Base-by-base conservation (phyloP, 2,329 filamentous ascomycete genomes). In the Aphanocladium album region DNA sequence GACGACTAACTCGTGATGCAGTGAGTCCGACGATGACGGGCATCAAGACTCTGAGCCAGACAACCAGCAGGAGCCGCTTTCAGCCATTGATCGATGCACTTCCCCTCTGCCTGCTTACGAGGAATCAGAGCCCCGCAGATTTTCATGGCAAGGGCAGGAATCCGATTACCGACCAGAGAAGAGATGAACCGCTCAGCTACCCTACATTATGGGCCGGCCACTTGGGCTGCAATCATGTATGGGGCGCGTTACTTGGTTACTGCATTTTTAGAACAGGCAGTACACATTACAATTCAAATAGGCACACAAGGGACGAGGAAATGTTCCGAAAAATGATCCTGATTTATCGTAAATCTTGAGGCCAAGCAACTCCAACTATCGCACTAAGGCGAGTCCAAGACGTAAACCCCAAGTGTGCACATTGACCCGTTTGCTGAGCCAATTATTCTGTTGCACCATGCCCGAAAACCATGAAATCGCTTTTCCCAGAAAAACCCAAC, bases 391-490 rank as follows among this genome's bases (percentile, higher is more conserved):
- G 47, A 52, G 56, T 59, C 37, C 37, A 52, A 52, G 56, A 33
- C 56, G 46, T 45, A 19, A 52, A 37, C 50, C 56, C 56, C 46
- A 52, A 59, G 56, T 59, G 56, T 52, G 56, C 47, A 33, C 37
- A 52, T 45, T 41, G 56, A 19, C 25, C 23, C 35, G 49, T 16
- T 21, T 43, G 25, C 35, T 21, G 23, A 23, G 43, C 56, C 60
- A 52, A 49, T 19, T 55, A 41, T 16, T 57, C 58, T 54, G 54
- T 50, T 21, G 47, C 47, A 63, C 43, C 69, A 68, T 65, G 66
- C 67, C 65, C 67, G 65, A 69, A 68, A 69, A 68, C 66, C 69
- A 65, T 66, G 66, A 65, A 69, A 64, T 66, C 68, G 64, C 66
- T 69, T 72, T 71, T 70, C 66, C 70, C 67, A 70, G 64, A 65